phyloP scores from a whole-genome alignment of 208 protist genomes.

The Crithidia expoeki region DNA sequence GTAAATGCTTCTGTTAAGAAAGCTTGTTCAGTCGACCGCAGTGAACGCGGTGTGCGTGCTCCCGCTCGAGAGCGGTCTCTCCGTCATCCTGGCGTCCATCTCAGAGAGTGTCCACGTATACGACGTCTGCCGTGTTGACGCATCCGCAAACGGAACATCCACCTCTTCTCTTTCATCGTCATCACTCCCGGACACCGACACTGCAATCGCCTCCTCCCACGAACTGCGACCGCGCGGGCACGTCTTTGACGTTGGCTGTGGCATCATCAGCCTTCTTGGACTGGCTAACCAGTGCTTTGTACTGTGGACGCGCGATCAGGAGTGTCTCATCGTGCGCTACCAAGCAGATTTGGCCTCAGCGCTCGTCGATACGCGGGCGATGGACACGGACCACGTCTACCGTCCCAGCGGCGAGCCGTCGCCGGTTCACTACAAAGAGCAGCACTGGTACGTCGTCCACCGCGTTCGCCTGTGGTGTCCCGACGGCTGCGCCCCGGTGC shows the following conservation, averaged over 20 bases:
- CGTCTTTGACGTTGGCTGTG: slow-evolving; percentile 54
- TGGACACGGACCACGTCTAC: slow-evolving; percentile 16
- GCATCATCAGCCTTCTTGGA: slow-evolving; percentile 47
- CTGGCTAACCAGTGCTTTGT: slow-evolving; percentile 75
- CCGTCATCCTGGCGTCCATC: slow-evolving; percentile 37
- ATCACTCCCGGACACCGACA: too few relatives aligned
- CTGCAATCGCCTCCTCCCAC: background rate
- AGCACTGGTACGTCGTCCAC: slow-evolving; percentile 36
- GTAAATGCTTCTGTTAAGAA: slow-evolving; percentile 30
- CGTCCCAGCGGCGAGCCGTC: slow-evolving; percentile 9
- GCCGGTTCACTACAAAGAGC: slow-evolving; percentile 31
- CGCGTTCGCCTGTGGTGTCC: slow-evolving; percentile 34
- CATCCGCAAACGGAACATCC: background rate
- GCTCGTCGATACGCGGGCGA: background rate
- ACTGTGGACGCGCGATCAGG: slow-evolving; percentile 59
- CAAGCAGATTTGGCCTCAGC: slow-evolving; percentile 56
- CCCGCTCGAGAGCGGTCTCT: slow-evolving; percentile 23
- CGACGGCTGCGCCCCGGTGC: slow-evolving; percentile 7
- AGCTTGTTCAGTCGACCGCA: slow-evolving; percentile 24
- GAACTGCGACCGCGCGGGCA: slow-evolving; percentile 33
- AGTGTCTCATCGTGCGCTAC: slow-evolving; percentile 72
- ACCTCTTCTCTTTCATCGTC: background rate
- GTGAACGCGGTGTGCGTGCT: slow-evolving; percentile 34
- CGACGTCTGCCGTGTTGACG: slow-evolving; percentile 14
- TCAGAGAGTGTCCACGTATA: slow-evolving; percentile 40